Conservation (phyloP, 139 green algal species). For the Chlorella sp. region DNA sequence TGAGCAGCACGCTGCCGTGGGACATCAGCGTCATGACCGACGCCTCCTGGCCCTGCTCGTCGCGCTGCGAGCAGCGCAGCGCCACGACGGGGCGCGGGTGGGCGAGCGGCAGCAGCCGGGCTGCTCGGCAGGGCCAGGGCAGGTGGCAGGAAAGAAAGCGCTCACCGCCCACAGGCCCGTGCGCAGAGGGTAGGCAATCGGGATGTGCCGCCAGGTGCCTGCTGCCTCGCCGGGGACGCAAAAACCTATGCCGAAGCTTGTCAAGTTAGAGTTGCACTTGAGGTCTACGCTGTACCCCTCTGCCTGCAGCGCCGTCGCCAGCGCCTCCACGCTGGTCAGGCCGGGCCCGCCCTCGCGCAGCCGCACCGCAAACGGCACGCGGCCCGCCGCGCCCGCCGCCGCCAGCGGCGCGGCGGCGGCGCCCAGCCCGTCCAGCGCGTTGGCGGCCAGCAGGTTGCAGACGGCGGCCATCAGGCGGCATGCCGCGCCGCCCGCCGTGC, state of each 20-base stretch:
- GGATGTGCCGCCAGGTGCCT: constrained; percentile 15
- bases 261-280: constrained; percentile 10
- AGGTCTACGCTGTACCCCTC: constrained; percentile 5
- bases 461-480: constrained; percentile 13
- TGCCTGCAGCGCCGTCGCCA: constrained; percentile 19
- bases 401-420: not conserved
- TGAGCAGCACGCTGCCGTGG: not conserved
- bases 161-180: constrained; percentile 20
- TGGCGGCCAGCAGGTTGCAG: constrained; percentile 19
- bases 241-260: constrained; percentile 17
- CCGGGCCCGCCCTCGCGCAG: not conserved
- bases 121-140: not conserved
- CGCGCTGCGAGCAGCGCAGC: not conserved
- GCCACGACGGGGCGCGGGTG: too few species aligned
- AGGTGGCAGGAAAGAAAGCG: not conserved
- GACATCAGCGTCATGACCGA: constrained; percentile 5
- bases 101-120: too few species aligned
- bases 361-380: not conserved
- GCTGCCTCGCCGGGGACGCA: not conserved
- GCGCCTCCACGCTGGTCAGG: not conserved
- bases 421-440: constrained; percentile 4
- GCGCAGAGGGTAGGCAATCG: constrained; percentile 25
- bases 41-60: constrained; percentile 7
- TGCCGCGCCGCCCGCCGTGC: not conserved
- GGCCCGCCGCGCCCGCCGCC: not conserved